Evolutionary conservation across 2,329 filamentous ascomycete genomes (phyloP).

Genomic region (Fusarium redolens): DNA sequence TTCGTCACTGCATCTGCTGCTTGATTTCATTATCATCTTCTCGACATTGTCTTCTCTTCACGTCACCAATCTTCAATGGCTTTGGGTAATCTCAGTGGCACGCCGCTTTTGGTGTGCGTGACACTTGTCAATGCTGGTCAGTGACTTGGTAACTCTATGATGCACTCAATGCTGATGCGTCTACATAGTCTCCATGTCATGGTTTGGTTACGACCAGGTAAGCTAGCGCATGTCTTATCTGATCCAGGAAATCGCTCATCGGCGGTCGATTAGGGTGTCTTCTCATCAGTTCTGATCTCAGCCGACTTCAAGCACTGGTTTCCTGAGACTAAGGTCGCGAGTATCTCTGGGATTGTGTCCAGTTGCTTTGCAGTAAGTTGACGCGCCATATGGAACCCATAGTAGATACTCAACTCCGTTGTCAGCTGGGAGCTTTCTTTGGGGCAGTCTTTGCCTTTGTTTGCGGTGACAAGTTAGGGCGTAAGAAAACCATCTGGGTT

Average conservation of each 20-base stretch:
- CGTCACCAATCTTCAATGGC: neutral
- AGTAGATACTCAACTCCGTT: neutral
- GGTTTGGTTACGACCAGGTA: neutral
- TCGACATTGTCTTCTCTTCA: neutral
- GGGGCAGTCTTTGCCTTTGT: neutral
- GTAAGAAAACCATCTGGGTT: neutral
- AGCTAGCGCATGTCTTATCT: neutral
- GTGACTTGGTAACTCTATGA: neutral
- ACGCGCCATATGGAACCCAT: too few relatives aligned
- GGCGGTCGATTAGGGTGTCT: neutral
- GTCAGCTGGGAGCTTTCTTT: neutral
- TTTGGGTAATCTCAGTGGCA: neutral
- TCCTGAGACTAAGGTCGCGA: neutral
- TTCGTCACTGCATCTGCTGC: neutral
- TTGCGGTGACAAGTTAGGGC: neutral
- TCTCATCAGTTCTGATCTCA: neutral
- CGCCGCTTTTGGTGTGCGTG: neutral
- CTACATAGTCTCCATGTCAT: neutral
- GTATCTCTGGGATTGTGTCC: neutral
- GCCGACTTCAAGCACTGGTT: neutral
- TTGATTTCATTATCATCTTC: neutral
- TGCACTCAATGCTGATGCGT: neutral
- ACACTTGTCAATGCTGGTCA: neutral
- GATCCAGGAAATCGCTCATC: neutral
- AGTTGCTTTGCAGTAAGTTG: neutral